phyloP scores from a whole-genome alignment of 495 filamentous ascomycete species.

The Neurospora sp. region DNA sequence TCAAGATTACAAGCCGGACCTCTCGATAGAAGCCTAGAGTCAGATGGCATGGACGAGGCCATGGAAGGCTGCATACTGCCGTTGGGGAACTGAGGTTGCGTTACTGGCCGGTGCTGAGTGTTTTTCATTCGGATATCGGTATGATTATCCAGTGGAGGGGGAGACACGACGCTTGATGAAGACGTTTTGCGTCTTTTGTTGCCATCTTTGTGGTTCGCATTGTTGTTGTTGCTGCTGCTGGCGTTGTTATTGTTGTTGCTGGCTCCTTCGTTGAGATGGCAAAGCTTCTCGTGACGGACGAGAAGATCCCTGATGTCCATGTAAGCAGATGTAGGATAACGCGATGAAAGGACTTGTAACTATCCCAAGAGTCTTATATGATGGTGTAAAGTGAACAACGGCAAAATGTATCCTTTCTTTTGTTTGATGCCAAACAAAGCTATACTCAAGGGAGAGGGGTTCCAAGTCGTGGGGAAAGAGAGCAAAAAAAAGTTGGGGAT shows the following conservation, averaged over 20 bases:
- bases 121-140: conserved; percentile 36
- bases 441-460: background rate
- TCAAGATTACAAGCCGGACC: conserved; percentile 42
- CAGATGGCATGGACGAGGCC: conserved; percentile 27
- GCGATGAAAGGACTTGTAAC: background rate
- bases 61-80: conserved; percentile 29
- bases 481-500: conserved; percentile 5
- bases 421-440: background rate
- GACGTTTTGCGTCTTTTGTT: conserved; percentile 37
- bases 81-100: conserved; percentile 23
- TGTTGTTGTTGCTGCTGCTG: conserved; percentile 38
- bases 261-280: conserved; percentile 51
- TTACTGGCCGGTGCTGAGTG: conserved; percentile 19
- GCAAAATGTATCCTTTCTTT: background rate
- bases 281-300: conserved; percentile 63
- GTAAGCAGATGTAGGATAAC: conserved; percentile 32
- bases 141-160: conserved; percentile 28
- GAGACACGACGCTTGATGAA: conserved; percentile 25
- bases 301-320: conserved; percentile 58
- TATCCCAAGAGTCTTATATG: background rate
- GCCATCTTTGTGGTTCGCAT: conserved; percentile 32
- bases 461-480: background rate
- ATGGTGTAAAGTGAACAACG: background rate
- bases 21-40: conserved; percentile 31
- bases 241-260: conserved; percentile 5